Percentiles rank a stretch among this genome's conserved stretches.
phyloP scores from a whole-genome alignment of 176 grass and related monocot genomes.

The Miscanthus lutarioriparius region DNA sequence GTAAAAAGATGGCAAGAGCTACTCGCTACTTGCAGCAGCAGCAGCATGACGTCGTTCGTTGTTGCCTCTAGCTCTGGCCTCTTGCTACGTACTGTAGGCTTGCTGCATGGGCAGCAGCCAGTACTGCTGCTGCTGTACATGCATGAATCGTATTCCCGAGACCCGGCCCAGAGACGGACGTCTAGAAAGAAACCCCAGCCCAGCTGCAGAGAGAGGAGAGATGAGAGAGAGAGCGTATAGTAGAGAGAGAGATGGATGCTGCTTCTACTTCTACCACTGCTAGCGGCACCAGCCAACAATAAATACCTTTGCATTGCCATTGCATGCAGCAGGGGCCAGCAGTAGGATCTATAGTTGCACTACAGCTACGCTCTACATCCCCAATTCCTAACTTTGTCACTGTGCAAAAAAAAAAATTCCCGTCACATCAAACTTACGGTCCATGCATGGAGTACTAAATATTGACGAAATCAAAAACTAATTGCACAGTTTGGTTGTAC shows the following conservation, averaged over 20 bases:
- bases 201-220: no score
- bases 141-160: conserved; percentile 52
- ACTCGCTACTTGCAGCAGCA: not conserved
- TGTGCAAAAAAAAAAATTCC: no score
- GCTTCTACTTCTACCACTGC: not conserved
- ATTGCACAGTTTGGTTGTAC: no score
- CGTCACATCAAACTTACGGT: no score
- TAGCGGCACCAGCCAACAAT: conserved; percentile 21
- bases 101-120: not conserved
- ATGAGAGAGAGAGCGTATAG: no score
- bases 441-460: no score
- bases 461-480: no score
- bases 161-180: conserved; percentile 12
- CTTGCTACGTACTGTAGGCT: not conserved
- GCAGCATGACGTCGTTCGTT: conserved; percentile 33
- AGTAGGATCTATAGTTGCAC: no score
- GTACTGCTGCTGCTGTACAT: conserved; percentile 7
- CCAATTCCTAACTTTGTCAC: no score
- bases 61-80: not conserved
- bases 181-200: conserved; percentile 15
- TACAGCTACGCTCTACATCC: no score
- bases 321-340: not conserved
- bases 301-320: conserved; percentile 13
- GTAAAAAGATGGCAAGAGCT: not conserved
- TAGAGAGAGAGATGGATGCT: no score